Evolutionary conservation across 352 stramenopile genomes (phyloP).

Genomic region (Globisporangium yorkense): DNA sequence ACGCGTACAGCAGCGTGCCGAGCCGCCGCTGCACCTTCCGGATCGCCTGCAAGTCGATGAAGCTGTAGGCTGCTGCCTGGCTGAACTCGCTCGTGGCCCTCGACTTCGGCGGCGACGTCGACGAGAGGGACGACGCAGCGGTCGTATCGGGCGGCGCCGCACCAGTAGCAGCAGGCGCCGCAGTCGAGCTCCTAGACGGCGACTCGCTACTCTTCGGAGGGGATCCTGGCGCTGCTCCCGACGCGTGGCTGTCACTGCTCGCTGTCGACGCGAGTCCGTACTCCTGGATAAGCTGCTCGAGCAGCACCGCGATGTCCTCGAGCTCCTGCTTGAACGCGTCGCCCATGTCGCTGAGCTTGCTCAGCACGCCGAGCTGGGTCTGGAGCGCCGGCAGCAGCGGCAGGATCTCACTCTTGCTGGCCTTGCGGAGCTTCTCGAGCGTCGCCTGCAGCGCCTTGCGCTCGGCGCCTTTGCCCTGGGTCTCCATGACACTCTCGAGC

Average conservation of each 20-base stretch:
- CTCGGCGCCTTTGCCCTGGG: constrained; percentile 71
- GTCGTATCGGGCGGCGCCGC: not conserved
- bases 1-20: constrained; percentile 62
- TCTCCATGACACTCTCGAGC: constrained; percentile 60
- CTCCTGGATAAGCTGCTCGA: constrained; percentile 41
- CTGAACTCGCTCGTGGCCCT: not conserved
- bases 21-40: constrained; percentile 75
- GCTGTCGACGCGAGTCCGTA: not conserved
- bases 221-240: not conserved
- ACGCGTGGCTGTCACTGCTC: not conserved
- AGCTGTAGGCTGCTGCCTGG: not conserved
- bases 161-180: not conserved
- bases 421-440: constrained; percentile 82
- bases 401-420: constrained; percentile 65
- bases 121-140: no score
- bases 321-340: constrained; percentile 55
- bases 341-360: constrained; percentile 40
- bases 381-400: constrained; percentile 58
- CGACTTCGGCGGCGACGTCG: not conserved
- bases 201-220: not conserved
- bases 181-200: constrained; percentile 1
- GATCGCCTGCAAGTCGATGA: constrained; percentile 69
- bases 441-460: constrained; percentile 63
- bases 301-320: constrained; percentile 30
- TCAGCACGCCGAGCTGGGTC: constrained; percentile 46